Conservation (phyloP, 1,284 basidiomycete genomes). For the Cryptococcus sp. region DNA sequence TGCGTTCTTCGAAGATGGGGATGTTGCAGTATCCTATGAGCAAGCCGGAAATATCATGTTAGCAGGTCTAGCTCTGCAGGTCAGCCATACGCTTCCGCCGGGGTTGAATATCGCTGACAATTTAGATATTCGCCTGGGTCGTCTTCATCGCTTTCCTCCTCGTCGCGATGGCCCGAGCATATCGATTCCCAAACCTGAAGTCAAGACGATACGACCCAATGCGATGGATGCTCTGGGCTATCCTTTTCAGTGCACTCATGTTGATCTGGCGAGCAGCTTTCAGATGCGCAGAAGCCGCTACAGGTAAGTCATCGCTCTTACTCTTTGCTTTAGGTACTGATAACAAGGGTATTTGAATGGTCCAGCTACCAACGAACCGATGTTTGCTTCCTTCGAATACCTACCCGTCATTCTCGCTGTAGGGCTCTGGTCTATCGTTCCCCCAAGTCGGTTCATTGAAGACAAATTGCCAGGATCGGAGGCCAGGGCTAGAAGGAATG, state of each 20-base stretch:
- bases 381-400: slow-evolving; percentile 1
- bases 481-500: neutral
- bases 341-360: neutral
- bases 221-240: slow-evolving; percentile 1
- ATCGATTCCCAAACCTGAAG: neutral
- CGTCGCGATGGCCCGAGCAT: slow-evolving; percentile 1
- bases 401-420: slow-evolving; percentile 1
- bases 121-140: neutral
- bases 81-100: neutral
- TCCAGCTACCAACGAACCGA: neutral
- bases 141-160: slow-evolving; percentile 1
- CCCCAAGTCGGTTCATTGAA: neutral
- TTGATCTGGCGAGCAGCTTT: slow-evolving; percentile 1
- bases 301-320: neutral
- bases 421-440: neutral
- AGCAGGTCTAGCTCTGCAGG: slow-evolving; percentile 1
- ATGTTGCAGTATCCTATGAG: neutral
- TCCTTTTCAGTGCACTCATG: neutral
- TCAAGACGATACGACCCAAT: neutral
- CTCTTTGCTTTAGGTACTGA: no score
- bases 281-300: neutral
- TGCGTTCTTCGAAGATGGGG: neutral
- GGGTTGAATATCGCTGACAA: neutral
- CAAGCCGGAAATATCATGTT: slow-evolving; percentile 1
- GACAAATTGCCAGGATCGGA: neutral